Evolutionary conservation across 1,284 basidiomycete species (phyloP).

Genomic region (Puccinia horiana): DNA sequence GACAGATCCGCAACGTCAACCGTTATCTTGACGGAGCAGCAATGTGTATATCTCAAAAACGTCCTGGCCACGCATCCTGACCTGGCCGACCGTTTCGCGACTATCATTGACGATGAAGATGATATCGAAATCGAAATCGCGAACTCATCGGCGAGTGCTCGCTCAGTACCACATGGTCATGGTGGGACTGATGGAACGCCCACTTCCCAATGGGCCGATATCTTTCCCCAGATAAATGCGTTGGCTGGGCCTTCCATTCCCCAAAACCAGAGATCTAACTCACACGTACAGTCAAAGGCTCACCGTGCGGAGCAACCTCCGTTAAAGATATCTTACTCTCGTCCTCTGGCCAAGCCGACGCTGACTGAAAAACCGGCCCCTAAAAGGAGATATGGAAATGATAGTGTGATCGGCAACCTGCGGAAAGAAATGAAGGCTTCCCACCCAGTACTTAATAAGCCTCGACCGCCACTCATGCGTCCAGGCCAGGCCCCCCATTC

Average conservation of each 20-base stretch:
- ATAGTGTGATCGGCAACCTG: conserved; percentile 29
- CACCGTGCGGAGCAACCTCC: not conserved
- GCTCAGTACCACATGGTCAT: not conserved
- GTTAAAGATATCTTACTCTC: conserved; percentile 17
- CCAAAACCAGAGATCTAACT: not conserved
- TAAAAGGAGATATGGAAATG: conserved; percentile 11
- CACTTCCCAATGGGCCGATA: conserved; percentile 12
- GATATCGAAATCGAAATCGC: conserved; percentile 29
- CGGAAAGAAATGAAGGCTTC: conserved; percentile 44
- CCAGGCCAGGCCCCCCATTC: conserved; percentile 3
- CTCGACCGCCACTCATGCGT: conserved; percentile 26
- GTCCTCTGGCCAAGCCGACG: conserved; percentile 7
- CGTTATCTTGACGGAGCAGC: conserved; percentile 47
- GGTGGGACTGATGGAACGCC: not conserved
- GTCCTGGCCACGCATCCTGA: conserved; percentile 45
- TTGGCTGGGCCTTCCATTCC: not conserved
- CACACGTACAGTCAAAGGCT: not conserved
- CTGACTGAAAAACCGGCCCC: conserved; percentile 10
- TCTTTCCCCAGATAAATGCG: conserved; percentile 33
- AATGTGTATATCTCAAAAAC: conserved; percentile 32
- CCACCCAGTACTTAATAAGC: conserved; percentile 1
- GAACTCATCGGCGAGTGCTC: not conserved
- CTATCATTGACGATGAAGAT: conserved; percentile 36
- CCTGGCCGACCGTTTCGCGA: conserved; percentile 38
- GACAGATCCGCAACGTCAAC: conserved; percentile 22